A percentile compares a stretch with the other conserved stretches of the same genome.
phyloP scores from a whole-genome alignment of 305 asterid species.

The Salvia sclarea region DNA sequence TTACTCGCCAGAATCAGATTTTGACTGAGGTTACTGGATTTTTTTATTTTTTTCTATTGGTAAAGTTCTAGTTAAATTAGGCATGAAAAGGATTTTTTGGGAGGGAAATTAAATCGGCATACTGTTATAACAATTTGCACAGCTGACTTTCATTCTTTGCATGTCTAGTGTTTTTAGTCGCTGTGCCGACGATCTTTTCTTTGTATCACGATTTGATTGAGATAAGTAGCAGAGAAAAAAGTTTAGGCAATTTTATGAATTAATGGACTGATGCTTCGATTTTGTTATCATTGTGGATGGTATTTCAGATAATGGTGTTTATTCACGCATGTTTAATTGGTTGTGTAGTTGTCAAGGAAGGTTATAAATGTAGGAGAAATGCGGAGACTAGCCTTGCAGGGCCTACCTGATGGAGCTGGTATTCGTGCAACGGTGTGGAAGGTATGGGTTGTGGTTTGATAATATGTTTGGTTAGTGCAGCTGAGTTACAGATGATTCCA shows the following conservation, averaged over 20 bases:
- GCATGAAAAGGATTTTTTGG: neutral
- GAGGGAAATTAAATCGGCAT: neutral
- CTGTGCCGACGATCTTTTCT: neutral
- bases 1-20: constrained; percentile 66
- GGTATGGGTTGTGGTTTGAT: constrained; percentile 44
- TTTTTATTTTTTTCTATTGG: neutral
- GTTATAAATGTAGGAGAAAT: constrained; percentile 76
- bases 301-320: constrained; percentile 17
- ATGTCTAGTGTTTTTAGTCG: neutral
- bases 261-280: neutral
- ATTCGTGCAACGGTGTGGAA: constrained; percentile 92
- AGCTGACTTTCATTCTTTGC: neutral
- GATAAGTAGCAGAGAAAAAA: constrained; percentile 11
- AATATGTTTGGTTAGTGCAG: constrained; percentile 22
- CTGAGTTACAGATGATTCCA: constrained; percentile 8
- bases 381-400: constrained; percentile 81
- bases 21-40: constrained; percentile 59
- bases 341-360: constrained; percentile 71
- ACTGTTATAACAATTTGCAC: neutral
- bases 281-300: neutral
- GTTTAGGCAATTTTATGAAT: neutral
- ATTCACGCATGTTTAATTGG: constrained; percentile 24
- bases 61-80: constrained; percentile 2
- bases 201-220: neutral
- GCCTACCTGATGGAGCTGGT: constrained; percentile 89